A percentile compares a stretch with the other conserved stretches of the same genome.
Conservation (phyloP, 257 asterid genomes). For the Vinca minor region DNA sequence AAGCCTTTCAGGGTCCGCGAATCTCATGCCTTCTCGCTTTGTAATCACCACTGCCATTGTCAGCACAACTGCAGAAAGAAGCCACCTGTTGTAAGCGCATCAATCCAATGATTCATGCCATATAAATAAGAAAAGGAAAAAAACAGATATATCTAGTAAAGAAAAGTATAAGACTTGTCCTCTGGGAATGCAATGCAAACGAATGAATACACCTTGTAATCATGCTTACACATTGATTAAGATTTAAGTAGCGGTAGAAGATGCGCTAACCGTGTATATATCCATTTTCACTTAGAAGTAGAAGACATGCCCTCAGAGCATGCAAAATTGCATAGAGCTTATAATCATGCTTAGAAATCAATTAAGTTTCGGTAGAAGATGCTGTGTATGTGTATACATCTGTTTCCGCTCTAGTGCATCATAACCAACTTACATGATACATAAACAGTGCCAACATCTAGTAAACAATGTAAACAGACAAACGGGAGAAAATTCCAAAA, state of each 20-base stretch:
- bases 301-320: too few relatives aligned
- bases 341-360: too few relatives aligned
- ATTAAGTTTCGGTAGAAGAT: too few relatives aligned
- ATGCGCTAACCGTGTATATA: too few relatives aligned
- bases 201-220: not conserved
- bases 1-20: constrained; percentile 7
- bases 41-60: constrained; percentile 39
- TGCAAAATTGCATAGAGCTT: too few relatives aligned
- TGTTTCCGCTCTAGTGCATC: not conserved
- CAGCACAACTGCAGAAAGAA: constrained; percentile 20
- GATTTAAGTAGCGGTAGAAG: too few relatives aligned
- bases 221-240: too few relatives aligned
- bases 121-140: not conserved
- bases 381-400: not conserved
- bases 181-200: not conserved
- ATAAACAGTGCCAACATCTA: not conserved
- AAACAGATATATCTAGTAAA: not conserved
- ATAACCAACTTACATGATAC: not conserved
- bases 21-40: constrained; percentile 29
- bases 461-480: not conserved
- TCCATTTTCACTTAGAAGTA: too few relatives aligned
- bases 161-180: not conserved
- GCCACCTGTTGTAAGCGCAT: not conserved
- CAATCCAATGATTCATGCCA: not conserved
- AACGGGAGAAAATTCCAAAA: not conserved